Evolutionary conservation across 345 rosid genomes (phyloP).

Genomic region (Excoecaria cochinchinensis): DNA sequence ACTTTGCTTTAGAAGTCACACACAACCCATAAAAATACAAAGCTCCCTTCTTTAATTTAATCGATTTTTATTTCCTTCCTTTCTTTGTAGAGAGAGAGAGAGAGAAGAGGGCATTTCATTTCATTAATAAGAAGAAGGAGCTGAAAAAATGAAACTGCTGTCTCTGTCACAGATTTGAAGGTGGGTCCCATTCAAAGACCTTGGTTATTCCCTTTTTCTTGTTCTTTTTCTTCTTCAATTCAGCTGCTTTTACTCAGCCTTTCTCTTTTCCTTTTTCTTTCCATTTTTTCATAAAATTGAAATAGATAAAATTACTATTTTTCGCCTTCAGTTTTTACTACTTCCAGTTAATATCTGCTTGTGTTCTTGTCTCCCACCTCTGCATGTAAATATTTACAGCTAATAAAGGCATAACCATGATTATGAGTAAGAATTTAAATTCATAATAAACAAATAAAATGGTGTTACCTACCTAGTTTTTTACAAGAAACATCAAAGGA

Average conservation of each 20-base stretch:
- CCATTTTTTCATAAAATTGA: too few relatives aligned
- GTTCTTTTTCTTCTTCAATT: constrained; percentile 14
- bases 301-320: neutral
- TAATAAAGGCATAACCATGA: neutral
- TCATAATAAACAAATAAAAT: neutral
- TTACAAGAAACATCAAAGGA: neutral
- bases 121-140: constrained; percentile 10
- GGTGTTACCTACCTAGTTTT: neutral
- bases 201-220: constrained; percentile 32
- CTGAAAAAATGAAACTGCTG: constrained; percentile 54
- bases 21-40: constrained; percentile 48
- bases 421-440: neutral
- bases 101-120: neutral
- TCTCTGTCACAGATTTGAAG: constrained; percentile 63
- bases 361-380: neutral
- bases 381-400: neutral
- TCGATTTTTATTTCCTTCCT: neutral
- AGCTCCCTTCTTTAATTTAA: constrained; percentile 23
- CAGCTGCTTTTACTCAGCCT: neutral
- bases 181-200: constrained; percentile 65
- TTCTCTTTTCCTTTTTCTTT: neutral
- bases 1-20: constrained; percentile 58
- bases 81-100: neutral
- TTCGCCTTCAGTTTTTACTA: too few relatives aligned
- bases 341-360: neutral